phyloP scores from a whole-genome alignment of 306 rosid species.

The Pyrus bretschneideri region DNA sequence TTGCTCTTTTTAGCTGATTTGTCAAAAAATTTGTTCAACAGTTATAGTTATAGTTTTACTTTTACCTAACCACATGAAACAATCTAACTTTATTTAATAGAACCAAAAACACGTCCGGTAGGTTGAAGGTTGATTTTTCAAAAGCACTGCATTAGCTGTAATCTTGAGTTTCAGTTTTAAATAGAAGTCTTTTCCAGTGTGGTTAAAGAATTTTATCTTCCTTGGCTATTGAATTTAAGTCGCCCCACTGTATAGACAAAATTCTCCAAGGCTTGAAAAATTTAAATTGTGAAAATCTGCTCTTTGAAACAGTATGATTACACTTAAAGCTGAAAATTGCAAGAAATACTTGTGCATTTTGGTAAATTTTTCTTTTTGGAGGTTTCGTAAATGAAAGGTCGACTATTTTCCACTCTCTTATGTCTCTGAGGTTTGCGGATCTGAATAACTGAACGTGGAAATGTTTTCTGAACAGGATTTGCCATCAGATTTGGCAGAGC shows the following conservation, averaged over 20 bases:
- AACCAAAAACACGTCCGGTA: background rate
- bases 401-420: background rate
- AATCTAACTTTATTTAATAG: background rate
- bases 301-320: background rate
- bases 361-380: background rate
- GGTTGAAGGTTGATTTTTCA: background rate
- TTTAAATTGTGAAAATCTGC: background rate
- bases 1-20: background rate
- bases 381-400: background rate
- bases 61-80: background rate
- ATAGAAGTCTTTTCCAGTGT: background rate
- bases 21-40: background rate
- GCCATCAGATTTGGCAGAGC: constrained; percentile 53
- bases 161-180: background rate
- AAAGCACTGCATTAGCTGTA: background rate
- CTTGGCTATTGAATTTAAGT: background rate
- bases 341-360: background rate
- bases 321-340: background rate
- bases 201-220: background rate
- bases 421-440: background rate
- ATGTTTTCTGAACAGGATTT: constrained; percentile 30
- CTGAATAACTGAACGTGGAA: background rate
- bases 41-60: no score
- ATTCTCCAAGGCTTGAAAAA: background rate
- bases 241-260: no score